Evolutionary conservation across 352 stramenopile species (phyloP).

Genomic region (Pythium coloratum): DNA sequence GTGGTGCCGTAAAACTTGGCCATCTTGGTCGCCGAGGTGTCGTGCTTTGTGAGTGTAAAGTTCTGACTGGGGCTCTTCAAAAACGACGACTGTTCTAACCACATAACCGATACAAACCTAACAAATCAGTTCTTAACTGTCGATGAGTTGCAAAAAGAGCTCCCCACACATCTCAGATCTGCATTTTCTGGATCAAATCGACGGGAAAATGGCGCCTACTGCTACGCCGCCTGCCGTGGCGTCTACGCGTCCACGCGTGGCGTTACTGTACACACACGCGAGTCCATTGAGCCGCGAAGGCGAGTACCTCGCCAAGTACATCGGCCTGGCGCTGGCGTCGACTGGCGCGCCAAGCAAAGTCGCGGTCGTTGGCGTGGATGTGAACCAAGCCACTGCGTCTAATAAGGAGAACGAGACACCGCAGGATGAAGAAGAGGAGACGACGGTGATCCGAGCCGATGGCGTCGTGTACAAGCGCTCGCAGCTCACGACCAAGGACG

Average conservation of each 20-base stretch:
- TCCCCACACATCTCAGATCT: conserved; percentile 3
- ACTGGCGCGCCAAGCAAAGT: conserved; percentile 47
- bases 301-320: conserved; percentile 58
- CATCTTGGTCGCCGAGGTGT: conserved; percentile 34
- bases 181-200: neutral
- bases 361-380: conserved; percentile 42
- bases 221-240: neutral
- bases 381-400: neutral
- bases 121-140: conserved; percentile 3
- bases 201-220: neutral
- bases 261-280: conserved; percentile 52
- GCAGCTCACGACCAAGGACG: conserved; percentile 17
- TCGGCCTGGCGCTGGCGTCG: conserved; percentile 52
- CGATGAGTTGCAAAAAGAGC: neutral
- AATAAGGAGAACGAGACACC: neutral
- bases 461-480: conserved; percentile 40
- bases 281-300: conserved; percentile 55
- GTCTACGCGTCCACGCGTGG: conserved; percentile 37
- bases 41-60: neutral
- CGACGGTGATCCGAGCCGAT: conserved; percentile 45
- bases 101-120: conserved; percentile 1
- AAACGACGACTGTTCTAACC: neutral
- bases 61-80: neutral
- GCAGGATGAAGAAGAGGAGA: neutral
- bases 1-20: conserved; percentile 80